Evolutionary conservation across 2,329 filamentous ascomycete genomes (phyloP).

Genomic region (Microdochium bolleyi): DNA sequence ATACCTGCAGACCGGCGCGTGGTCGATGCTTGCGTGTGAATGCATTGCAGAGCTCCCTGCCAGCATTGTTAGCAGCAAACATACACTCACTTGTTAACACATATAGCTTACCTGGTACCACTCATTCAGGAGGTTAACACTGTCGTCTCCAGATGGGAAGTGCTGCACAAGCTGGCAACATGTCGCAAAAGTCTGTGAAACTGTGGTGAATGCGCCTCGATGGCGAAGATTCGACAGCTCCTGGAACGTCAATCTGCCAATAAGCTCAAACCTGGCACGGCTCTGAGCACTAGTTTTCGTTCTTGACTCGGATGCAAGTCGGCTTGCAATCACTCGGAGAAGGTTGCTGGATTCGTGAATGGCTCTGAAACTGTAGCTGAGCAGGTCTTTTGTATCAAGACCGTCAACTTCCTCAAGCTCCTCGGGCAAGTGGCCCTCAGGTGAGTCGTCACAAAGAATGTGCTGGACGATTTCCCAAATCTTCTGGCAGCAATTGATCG

Average conservation of each 20-base stretch:
- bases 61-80: too few relatives aligned
- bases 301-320: neutral
- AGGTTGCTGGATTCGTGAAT: constrained; percentile 81
- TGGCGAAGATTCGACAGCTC: constrained; percentile 81
- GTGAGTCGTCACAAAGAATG: constrained; percentile 86
- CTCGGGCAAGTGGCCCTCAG: constrained; percentile 77
- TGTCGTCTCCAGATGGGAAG: constrained; percentile 19
- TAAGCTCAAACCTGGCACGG: constrained; percentile 48
- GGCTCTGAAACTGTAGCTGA: constrained; percentile 92
- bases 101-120: constrained; percentile 60
- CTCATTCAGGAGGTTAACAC: constrained; percentile 39
- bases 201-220: constrained; percentile 87
- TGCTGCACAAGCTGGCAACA: constrained; percentile 64
- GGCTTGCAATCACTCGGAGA: constrained; percentile 53
- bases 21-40: constrained; percentile 68
- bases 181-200: constrained; percentile 76
- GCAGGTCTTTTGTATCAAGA: constrained; percentile 74
- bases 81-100: constrained; percentile 1
- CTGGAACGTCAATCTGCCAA: constrained; percentile 70
- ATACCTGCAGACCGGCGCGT: constrained; percentile 90
- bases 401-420: constrained; percentile 66
- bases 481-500: constrained; percentile 53
- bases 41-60: constrained; percentile 62
- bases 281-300: constrained; percentile 26
- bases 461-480: constrained; percentile 72